phyloP scores from a whole-genome alignment of 2,329 filamentous ascomycete species.

The Chaetomiaceae sp. region DNA sequence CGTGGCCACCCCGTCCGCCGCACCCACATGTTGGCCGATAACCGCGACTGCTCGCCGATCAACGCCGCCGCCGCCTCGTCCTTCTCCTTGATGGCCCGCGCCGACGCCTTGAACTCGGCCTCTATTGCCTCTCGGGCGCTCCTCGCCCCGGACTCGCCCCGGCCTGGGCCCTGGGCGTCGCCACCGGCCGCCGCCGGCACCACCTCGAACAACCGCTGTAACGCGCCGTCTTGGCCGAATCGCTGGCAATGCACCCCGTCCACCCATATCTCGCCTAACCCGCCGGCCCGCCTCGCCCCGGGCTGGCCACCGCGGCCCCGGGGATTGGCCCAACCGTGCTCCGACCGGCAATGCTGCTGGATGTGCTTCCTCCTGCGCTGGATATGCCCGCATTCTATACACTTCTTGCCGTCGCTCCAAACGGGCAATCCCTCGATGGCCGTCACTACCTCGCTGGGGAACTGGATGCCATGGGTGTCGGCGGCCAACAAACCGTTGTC shows the following conservation, averaged over 20 bases:
- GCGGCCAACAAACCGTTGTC: background rate
- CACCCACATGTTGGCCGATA: no score
- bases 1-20: no score
- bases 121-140: background rate
- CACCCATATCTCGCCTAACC: background rate
- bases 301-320: background rate
- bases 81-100: no score
- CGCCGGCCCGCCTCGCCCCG: background rate
- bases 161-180: background rate
- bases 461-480: background rate
- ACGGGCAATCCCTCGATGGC: background rate
- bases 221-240: background rate
- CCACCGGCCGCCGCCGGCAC: background rate
- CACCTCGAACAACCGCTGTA: no score
- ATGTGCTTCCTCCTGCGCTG: background rate
- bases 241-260: background rate
- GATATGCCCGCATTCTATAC: background rate
- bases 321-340: background rate
- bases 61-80: background rate
- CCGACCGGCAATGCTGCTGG: background rate
- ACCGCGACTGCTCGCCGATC: no score
- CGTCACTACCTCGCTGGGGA: background rate
- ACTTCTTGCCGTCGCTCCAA: background rate
- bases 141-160: background rate
- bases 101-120: background rate